Percentiles rank a stretch among this genome's conserved stretches.
These are phyloP conservation scores for Dothistroma septosporum DNA, from an alignment of 2,329 filamentous ascomycete genomes.

Conservation along the genomic window DNA sequence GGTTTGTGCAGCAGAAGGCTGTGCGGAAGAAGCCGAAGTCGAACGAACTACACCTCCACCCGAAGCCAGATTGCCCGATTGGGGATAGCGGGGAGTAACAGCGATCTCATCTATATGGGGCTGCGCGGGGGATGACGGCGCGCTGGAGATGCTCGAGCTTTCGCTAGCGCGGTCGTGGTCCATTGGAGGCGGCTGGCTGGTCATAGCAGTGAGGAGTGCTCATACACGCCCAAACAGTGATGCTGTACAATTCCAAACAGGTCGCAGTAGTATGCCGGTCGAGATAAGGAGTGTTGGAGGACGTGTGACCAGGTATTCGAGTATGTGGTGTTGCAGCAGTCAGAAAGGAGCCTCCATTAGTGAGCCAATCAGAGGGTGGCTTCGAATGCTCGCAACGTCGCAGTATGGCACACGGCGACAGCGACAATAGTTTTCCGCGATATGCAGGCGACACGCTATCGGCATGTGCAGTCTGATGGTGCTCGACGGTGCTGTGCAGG, in stretches of 20 bases:
- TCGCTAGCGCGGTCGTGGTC: slow-evolving; percentile 5
- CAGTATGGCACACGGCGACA: slow-evolving; percentile 3
- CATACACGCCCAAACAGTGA: slow-evolving; percentile 2
- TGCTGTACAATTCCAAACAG: background rate
- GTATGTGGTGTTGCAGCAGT: background rate
- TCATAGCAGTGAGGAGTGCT: background rate
- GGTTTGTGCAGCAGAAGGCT: slow-evolving; percentile 21
- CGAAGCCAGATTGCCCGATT: slow-evolving; percentile 19
- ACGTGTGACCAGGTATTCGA: background rate
- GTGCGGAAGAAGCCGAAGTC: slow-evolving; percentile 27
- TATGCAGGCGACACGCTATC: slow-evolving; percentile 1
- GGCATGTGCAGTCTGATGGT: background rate
- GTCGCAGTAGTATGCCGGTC: background rate
- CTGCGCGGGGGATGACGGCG: slow-evolving; percentile 11
- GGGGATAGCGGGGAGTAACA: slow-evolving; percentile 3
- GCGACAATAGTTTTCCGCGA: slow-evolving; percentile 7
- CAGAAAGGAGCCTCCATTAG: background rate
- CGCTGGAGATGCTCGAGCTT: slow-evolving; percentile 12
- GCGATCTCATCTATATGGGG: slow-evolving; percentile 3
- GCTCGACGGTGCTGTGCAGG: background rate
- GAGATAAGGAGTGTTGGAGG: background rate
- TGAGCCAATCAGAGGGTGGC: slow-evolving; percentile 6
- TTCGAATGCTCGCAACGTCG: slow-evolving; percentile 3
- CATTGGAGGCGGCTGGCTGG: slow-evolving; percentile 10
- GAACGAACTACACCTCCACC: slow-evolving; percentile 33